phyloP scores from a whole-genome alignment of 176 grass and related monocot genomes.

The Eragrostis curvula region DNA sequence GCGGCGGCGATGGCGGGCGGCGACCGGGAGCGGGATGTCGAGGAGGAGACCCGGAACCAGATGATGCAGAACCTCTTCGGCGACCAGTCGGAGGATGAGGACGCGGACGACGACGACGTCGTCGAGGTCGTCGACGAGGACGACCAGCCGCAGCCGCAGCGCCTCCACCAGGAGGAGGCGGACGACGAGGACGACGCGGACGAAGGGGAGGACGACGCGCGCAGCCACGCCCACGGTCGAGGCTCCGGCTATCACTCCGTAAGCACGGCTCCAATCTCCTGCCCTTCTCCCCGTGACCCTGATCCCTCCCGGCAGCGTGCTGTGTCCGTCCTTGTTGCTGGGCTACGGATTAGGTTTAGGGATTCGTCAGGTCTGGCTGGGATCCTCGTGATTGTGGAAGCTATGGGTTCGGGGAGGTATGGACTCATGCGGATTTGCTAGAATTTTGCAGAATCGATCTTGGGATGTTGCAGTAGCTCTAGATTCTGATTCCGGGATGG shows the following conservation, averaged over 20 bases:
- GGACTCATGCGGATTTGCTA: neutral
- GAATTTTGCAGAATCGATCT: neutral
- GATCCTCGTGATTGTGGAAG: neutral
- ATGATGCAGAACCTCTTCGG: constrained; percentile 99
- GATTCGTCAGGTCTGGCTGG: neutral
- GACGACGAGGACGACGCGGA: constrained; percentile 38
- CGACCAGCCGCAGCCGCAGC: constrained; percentile 39
- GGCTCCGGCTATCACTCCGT: constrained; percentile 50
- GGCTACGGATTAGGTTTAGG: constrained; percentile 7
- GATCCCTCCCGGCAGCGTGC: constrained; percentile 6
- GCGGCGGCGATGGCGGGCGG: constrained; percentile 41
- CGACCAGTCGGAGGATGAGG: constrained; percentile 93
- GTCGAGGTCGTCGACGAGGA: constrained; percentile 72
- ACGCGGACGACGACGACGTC: constrained; percentile 56
- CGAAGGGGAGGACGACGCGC: constrained; percentile 34
- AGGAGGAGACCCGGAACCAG: constrained; percentile 78
- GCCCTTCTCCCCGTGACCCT: constrained; percentile 1
- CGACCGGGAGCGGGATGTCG: constrained; percentile 63
- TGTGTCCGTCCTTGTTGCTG: neutral
- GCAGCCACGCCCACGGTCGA: constrained; percentile 27
- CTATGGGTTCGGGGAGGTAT: neutral
- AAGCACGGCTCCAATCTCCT: constrained; percentile 21
- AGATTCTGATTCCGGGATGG: neutral
- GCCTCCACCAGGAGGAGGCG: constrained; percentile 15
- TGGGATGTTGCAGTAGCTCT: neutral